These are phyloP conservation scores for Leishmania tropica DNA, from an alignment of 208 protist genomes.

Conservation along the genomic window DNA sequence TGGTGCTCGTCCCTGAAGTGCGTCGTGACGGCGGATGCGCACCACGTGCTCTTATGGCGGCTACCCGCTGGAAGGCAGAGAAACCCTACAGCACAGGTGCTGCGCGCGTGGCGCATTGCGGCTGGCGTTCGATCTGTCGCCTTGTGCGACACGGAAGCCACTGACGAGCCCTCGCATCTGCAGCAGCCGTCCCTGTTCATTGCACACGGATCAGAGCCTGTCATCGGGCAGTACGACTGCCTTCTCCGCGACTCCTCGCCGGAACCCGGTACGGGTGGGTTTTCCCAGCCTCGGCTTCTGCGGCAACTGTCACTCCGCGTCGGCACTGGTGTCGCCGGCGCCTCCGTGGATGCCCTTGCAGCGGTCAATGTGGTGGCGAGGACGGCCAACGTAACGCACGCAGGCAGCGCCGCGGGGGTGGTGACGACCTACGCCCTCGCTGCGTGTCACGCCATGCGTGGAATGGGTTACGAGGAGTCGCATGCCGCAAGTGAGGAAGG, in stretches of 20 bases:
- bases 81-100: conserved; percentile 13
- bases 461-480: neutral
- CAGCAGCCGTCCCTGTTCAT: conserved; percentile 24
- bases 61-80: conserved; percentile 6
- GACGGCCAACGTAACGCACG: neutral
- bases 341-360: conserved; percentile 3
- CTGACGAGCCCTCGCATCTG: neutral
- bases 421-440: conserved; percentile 9
- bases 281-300: conserved; percentile 21
- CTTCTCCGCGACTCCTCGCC: conserved; percentile 47
- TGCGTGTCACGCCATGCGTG: conserved; percentile 2
- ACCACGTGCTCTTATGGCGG: conserved; percentile 74
- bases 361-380: neutral
- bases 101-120: conserved; percentile 53
- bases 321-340: neutral
- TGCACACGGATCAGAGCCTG: conserved; percentile 43
- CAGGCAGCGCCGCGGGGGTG: neutral
- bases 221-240: conserved; percentile 79
- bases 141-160: conserved; percentile 23
- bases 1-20: conserved; percentile 47
- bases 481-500: neutral
- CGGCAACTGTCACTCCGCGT: neutral
- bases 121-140: conserved; percentile 58
- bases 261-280: neutral
- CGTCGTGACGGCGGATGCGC: conserved; percentile 76